phyloP scores from a whole-genome alignment of 176 grass and related monocot genomes.

The Ampelocalamus luodianensis region DNA sequence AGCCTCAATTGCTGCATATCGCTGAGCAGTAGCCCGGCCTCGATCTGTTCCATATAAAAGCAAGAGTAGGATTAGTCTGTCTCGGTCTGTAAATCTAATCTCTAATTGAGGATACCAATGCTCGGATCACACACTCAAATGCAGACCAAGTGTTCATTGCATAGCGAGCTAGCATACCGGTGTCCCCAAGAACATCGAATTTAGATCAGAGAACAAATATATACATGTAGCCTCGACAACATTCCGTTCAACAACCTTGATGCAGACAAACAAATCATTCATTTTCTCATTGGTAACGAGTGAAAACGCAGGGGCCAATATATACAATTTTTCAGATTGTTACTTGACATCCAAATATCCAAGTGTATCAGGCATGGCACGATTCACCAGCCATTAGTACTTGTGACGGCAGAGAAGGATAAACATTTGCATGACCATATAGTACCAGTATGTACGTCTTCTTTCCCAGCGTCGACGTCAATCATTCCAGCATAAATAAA shows the following conservation, averaged over 20 bases:
- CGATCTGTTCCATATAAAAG: too few species aligned
- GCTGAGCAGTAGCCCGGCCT: not conserved
- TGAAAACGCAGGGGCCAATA: not conserved
- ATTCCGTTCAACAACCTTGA: not conserved
- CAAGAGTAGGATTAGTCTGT: too few species aligned
- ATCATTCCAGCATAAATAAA: not conserved
- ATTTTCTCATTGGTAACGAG: not conserved
- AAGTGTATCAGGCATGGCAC: not conserved
- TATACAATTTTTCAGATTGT: not conserved
- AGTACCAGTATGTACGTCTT: not conserved
- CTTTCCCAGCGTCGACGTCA: not conserved
- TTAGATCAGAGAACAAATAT: not conserved
- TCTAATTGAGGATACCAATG: too few species aligned
- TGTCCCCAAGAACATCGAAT: not conserved
- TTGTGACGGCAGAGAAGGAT: not conserved
- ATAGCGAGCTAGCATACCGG: not conserved
- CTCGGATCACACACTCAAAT: too few species aligned
- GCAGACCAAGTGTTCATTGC: not conserved
- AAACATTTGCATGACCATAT: not conserved
- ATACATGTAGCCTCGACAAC: not conserved
- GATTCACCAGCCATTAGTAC: not conserved
- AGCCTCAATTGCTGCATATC: too few species aligned
- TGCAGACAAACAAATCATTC: not conserved
- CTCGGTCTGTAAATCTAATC: too few species aligned
- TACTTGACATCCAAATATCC: not conserved